Base-by-base conservation (phyloP, 176 grass and related monocot species). In the Chrysopogon serrulatus region DNA sequence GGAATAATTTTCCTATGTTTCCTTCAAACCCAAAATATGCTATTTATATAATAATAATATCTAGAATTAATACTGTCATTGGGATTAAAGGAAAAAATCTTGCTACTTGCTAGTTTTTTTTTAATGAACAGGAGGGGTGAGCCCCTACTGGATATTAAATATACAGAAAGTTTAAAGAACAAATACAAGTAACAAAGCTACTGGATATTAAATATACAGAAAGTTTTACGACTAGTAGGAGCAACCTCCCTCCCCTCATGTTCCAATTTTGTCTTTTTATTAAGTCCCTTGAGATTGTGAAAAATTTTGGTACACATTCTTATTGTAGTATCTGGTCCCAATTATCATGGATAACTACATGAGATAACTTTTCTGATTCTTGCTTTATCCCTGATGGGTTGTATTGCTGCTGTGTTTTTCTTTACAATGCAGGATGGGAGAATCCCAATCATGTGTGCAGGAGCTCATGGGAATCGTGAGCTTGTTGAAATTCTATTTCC, bases 401-500 rank as follows among this genome's bases (percentile, higher is more conserved):
- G 41, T 56, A 34, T 51, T 44, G 34, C 44, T 54, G 12, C 18
- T 48, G 10, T 79, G 7, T 37, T 66, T 18, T 81, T 75, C 17
- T 62, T 51, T 67, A 40, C 17, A 30, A 78, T 72, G 35, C 59
- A 85, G 89, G 43, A 66, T 68, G 85, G 85, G 13, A 23, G 2
- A 26, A 69, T 51, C 47, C 81, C 85, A 71, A 88, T 85, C 17
- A 64, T 85, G 77, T 44, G 1, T 0, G 76, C 89, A 73, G 89
- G 69, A 68, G 13, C 27, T 73, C 34, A 5, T 40, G 60, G 59
- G 45, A n/a, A 76, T 56, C 76, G 79, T 61, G 85, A 91, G 21
- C 60, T 74, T 64, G 85, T 91, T 14, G 75, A 91, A 91, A 91
- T 91, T 63, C 48, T 91, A 27, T 88, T 91, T 49, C 89, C 73